Evolutionary conservation across 495 filamentous ascomycete genomes (phyloP), one percentile per base, ranked within the genome.

Genomic region (Trichodelitschia bisporula): DNA sequence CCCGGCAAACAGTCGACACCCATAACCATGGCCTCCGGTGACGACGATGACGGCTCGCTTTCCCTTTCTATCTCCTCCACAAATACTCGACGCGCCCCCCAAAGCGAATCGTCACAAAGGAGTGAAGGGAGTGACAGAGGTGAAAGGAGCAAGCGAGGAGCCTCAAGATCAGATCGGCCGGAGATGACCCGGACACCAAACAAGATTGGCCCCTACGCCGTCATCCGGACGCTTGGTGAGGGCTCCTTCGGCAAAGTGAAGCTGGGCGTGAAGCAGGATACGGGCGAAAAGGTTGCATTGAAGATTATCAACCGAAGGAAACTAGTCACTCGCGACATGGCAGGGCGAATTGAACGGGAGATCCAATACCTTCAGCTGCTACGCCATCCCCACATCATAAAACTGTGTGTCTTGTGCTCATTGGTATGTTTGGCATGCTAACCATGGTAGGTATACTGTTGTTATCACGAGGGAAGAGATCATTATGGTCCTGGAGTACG

Each of bases 171-270:
- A n/a, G n/a, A n/a, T n/a, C n/a, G n/a, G n/a, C n/a, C n/a, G n/a
- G n/a, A n/a, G n/a, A n/a, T n/a, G n/a, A n/a, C n/a, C n/a, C n/a
- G n/a, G n/a, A n/a, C n/a, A n/a, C n/a, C n/a, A n/a, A n/a, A n/a
- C n/a, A n/a, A n/a, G n/a, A n/a, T 95, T 36, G 83, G 83, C 27
- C 75, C 80, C 38, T 97, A 95, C 53, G 69, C 72, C 37, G 72
- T 92, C 32, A 57, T 90, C 36, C 76, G 70, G 52, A 91, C 86
- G 2, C 64, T 97, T 3, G 86, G 86, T 17, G 86, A 97, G 56
- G 86, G 86, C 8, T 89, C 77, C 5, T 97, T 97, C 49, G 86
- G 86, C 29, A 97, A 97, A 59, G 86, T 97, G 44, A 95, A 95
- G 58, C 66, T 95, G 38, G 86, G 86, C 2, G 70, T 79, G 19